Evolutionary conservation across 352 stramenopile genomes (phyloP), one percentile per base, ranked within the genome.

Genomic region (Phytophthora ohioensis): DNA sequence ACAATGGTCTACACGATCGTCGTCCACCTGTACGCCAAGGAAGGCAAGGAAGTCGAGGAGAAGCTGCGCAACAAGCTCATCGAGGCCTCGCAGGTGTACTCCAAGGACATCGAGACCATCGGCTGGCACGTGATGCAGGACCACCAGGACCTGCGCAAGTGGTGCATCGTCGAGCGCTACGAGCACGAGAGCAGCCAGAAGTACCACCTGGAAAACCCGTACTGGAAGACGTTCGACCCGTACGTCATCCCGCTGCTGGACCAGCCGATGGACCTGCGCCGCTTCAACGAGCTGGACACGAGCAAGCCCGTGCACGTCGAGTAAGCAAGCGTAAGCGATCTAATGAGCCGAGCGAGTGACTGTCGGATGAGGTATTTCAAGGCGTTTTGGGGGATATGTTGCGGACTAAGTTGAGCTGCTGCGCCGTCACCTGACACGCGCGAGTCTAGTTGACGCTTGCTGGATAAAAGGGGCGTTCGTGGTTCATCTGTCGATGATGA

Each of bases 151-250:
- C 52, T 67, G 46, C 67, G 67, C 62, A 79, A 79, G 67, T 79
- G 72, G 72, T 65, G 46, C 72, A 79, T 79, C 36, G 67, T 79
- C 57, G 72, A 79, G 72, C 72, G 67, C 39, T 75, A 78, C 66
- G 66, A 78, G 51, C 66, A 68, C 31, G 60, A 78, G 51, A 78
- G 69, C 53, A 75, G 71, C 46, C 71, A 75, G 53, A 71, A 75
- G 57, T 69, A 75, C 42, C 71, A 78, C 60, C 51, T 71, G 57
- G 70, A 36, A 8, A 78, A 78, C 59, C 70, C 70, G 34, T 74
- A 74, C 70, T 74, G 55, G 54, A 74, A 73, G 57, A 70, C 65
- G 15, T 78, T 78, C 58, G 64, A 71, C 55, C 58, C 59, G 42
- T 75, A 75, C 57, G 57, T 78, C 21, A 66, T 72, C 11, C 55